Conservation (phyloP, 805 yeast genomes). For the Teunomyces tritomae region DNA sequence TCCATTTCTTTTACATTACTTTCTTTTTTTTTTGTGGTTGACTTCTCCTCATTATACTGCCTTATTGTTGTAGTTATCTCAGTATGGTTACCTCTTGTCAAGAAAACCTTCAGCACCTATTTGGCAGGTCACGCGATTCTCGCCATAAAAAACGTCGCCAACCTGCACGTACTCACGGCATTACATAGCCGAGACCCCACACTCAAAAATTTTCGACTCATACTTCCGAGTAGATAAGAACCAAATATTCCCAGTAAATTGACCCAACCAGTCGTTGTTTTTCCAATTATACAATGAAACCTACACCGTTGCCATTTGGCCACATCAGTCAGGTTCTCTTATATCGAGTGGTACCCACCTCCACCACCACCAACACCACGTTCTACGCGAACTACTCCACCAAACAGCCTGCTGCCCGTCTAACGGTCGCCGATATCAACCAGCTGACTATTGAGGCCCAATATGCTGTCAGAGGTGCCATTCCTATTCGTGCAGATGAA, state of each 20-base stretch:
- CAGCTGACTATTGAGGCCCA: slow-evolving; percentile 77
- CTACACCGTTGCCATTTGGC: slow-evolving; percentile 1
- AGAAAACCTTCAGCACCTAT: neutral
- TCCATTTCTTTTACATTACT: too few relatives aligned
- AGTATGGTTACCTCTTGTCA: too few relatives aligned
- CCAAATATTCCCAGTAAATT: neutral
- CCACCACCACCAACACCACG: neutral
- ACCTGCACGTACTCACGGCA: neutral
- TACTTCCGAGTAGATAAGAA: neutral
- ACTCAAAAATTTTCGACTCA: neutral
- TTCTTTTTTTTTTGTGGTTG: neutral
- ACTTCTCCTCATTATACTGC: neutral
- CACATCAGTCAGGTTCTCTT: neutral
- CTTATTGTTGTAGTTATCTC: neutral
- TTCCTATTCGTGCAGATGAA: slow-evolving; percentile 93
- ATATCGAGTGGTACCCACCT: neutral
- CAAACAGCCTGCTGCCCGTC: slow-evolving; percentile 17
- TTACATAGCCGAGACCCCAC: slow-evolving; percentile 2
- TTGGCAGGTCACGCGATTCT: neutral
- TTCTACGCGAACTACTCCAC: slow-evolving; percentile 10
- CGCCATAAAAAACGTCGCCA: neutral
- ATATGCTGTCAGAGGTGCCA: slow-evolving; percentile 93
- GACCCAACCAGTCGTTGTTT: neutral
- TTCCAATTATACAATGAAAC: neutral
- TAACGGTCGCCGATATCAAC: slow-evolving; percentile 53